These are phyloP conservation scores for Peziza echinospora DNA, from an alignment of 495 filamentous ascomycete genomes.

Conservation along the genomic window DNA sequence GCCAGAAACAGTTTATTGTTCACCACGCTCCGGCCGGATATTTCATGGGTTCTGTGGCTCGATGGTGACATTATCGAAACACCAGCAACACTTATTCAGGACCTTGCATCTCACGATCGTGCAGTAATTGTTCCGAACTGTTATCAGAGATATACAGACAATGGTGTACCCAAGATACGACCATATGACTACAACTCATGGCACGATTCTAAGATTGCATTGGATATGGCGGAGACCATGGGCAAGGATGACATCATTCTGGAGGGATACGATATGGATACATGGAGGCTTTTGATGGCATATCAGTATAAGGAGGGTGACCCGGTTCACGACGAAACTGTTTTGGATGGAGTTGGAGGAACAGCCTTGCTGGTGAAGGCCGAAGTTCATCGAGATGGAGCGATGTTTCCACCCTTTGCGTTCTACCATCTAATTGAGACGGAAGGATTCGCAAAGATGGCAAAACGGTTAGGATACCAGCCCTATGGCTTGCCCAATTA, in stretches of 20 bases:
- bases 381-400: conserved; percentile 88
- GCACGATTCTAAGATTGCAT: conserved; percentile 64
- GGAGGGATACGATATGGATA: conserved; percentile 89
- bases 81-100: conserved; percentile 68
- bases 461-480: conserved; percentile 60
- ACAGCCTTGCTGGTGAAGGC: conserved; percentile 90
- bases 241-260: conserved; percentile 59
- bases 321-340: conserved; percentile 38
- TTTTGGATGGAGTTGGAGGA: conserved; percentile 81
- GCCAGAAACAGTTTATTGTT: conserved; percentile 88
- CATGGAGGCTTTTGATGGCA: conserved; percentile 83
- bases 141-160: conserved; percentile 69
- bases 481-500: conserved; percentile 83
- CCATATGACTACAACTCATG: conserved; percentile 96
- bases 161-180: conserved; percentile 43
- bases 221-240: conserved; percentile 55
- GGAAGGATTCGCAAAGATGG: conserved; percentile 97
- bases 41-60: conserved; percentile 91
- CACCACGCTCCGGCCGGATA: conserved; percentile 85
- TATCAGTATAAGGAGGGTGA: conserved; percentile 41
- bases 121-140: conserved; percentile 87
- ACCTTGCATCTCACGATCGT: conserved; percentile 67
- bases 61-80: conserved; percentile 86
- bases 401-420: conserved; percentile 93
- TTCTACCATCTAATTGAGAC: conserved; percentile 97